Evolutionary conservation across 176 grass and related monocot species (phyloP), one percentile per base, ranked within the genome.

Genomic region (Hordeum marinum): DNA sequence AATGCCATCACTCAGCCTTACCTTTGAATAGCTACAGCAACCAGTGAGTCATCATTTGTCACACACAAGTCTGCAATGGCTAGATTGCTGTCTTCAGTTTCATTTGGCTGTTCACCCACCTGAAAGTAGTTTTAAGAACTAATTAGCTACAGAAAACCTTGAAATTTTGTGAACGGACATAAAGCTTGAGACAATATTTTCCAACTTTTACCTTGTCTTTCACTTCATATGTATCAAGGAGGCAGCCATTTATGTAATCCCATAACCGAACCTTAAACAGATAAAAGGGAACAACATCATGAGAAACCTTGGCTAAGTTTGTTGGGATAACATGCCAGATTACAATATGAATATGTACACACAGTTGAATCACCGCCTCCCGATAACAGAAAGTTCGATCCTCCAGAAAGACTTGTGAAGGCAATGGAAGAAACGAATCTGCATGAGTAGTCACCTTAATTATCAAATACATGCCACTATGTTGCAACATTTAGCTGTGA

Each of bases 351-450:
- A 25, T 69, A 26, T 65, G 65, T 87, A 90, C 91, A 63, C 80
- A 99, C 96, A 84, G 96, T 91, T 85, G 90, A 99, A 90, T 99
- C 96, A 85, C 96, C 93, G 55, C 96, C 87, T 78, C 96, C 96
- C 40, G 96, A 99, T 78, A 99, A 78, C 78, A 99, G 82, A 74
- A 94, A 92, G 54, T 84, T 85, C 7, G 85, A 63, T 45, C n/a
- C 72, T 48, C 88, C 91, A 26, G 77, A 78, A 79, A 63, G 77
- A 45, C 14, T 15, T 67, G 82, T 89, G 85, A 99, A 99, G 74
- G 90, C 76, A 72, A 96, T 89, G 90, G 88, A 94, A 67, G 96
- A 96, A 48, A 96, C 93, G 76, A 94, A 99, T 60, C 96, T 99
- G 88, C 65, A 91, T 72, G 32, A 35, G 60, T 21, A 87, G 41